These are phyloP conservation scores for Dipodascus geniculatus DNA, from an alignment of 805 yeast species.

Conservation along the genomic window DNA sequence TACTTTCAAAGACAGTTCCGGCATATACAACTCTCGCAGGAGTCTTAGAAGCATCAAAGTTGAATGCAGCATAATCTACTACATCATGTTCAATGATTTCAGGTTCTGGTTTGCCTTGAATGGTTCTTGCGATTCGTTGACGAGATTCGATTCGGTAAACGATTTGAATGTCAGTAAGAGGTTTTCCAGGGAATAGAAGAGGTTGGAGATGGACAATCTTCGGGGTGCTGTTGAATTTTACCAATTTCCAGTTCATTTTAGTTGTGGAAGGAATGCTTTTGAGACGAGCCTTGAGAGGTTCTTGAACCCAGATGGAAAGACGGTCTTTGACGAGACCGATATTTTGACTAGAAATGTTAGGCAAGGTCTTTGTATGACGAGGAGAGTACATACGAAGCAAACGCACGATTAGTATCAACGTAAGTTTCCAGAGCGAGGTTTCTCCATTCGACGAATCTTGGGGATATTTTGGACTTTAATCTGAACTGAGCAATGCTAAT, in stretches of 20 bases:
- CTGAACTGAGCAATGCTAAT: conserved; percentile 44
- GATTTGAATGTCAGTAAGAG: conserved; percentile 45
- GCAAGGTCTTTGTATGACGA: neutral
- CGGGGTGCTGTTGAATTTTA: conserved; percentile 59
- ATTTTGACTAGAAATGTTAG: conserved; percentile 19
- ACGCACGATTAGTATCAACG: conserved; percentile 69
- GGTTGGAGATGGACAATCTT: conserved; percentile 61
- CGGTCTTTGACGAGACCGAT: conserved; percentile 34
- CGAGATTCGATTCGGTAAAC: conserved; percentile 51
- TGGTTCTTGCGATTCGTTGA: conserved; percentile 43
- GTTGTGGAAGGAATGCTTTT: conserved; percentile 44
- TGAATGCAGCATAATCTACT: conserved; percentile 48
- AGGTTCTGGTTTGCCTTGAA: conserved; percentile 33
- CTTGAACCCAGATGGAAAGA: conserved; percentile 52
- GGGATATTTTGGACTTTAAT: conserved; percentile 55
- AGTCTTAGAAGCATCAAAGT: conserved; percentile 45
- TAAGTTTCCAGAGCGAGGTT: conserved; percentile 71
- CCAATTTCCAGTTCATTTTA: conserved; percentile 64
- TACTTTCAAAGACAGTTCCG: conserved; percentile 56
- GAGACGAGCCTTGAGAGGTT: conserved; percentile 42
- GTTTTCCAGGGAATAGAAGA: conserved; percentile 45
- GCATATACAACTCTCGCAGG: conserved; percentile 44
- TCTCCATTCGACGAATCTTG: conserved; percentile 67
- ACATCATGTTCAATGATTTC: conserved; percentile 41
- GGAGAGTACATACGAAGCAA: conserved; percentile 36